phyloP scores from a whole-genome alignment of 2,329 filamentous ascomycete genomes.

The Colletotrichum graminicola region DNA sequence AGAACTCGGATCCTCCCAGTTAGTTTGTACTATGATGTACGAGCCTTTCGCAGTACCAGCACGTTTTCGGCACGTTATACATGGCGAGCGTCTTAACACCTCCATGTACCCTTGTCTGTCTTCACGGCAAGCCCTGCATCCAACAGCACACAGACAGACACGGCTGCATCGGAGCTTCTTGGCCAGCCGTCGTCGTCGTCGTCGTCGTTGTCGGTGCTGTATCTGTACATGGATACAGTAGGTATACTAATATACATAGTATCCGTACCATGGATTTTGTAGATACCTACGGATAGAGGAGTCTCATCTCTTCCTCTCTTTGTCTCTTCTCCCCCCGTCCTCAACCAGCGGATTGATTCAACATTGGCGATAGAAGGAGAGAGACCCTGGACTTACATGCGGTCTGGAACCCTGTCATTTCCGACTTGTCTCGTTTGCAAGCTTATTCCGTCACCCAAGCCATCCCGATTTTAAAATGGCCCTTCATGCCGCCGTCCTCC shows the following conservation, averaged over 20 bases:
- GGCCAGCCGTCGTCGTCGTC: not conserved
- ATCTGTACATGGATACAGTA: not conserved
- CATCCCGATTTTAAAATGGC: conserved; percentile 12
- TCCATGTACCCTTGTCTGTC: conserved; percentile 10
- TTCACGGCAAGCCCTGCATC: not conserved
- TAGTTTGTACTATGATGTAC: not conserved
- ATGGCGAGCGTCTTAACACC: conserved; percentile 19
- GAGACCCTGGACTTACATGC: conserved; percentile 14
- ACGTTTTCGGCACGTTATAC: conserved; percentile 29
- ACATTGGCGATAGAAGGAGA: conserved; percentile 11
- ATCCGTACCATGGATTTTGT: not conserved
- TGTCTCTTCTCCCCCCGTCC: not conserved
- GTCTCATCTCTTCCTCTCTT: too few species aligned
- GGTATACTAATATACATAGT: too few species aligned
- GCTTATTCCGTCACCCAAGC: not conserved
- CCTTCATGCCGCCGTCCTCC: conserved; percentile 12
- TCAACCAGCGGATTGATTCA: not conserved
- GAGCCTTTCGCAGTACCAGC: conserved; percentile 24
- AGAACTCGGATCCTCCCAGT: conserved; percentile 4
- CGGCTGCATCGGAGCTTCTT: conserved; percentile 8
- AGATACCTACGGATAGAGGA: too few species aligned
- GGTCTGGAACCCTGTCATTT: not conserved
- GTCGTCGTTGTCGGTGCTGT: not conserved
- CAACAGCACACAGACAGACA: not conserved
- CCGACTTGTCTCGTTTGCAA: conserved; percentile 3